These are phyloP conservation scores for Vanrija sp. DNA, from an alignment of 1,284 basidiomycete species.

Conservation along the genomic window DNA sequence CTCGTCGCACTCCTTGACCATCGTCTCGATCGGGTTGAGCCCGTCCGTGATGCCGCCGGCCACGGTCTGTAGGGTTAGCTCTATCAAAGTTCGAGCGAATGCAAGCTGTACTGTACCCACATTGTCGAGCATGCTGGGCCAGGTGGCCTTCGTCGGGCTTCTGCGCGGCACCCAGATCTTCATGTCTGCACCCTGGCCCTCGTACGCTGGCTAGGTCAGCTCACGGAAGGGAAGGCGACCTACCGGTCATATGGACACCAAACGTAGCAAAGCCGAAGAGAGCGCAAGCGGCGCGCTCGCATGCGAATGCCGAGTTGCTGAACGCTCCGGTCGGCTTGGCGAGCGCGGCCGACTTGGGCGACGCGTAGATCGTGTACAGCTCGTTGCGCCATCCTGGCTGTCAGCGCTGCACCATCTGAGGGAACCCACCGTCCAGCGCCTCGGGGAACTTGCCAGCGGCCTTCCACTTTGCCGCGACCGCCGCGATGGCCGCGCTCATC, in stretches of 20 bases:
- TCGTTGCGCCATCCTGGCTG: conserved; percentile 75
- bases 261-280: conserved; percentile 88
- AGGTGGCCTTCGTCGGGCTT: conserved; percentile 82
- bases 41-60: conserved; percentile 63
- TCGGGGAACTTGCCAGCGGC: conserved; percentile 41
- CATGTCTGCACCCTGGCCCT: conserved; percentile 48
- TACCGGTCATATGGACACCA: conserved; percentile 49
- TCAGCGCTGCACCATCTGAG: neutral
- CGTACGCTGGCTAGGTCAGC: conserved; percentile 32
- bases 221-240: neutral
- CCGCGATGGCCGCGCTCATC: conserved; percentile 41
- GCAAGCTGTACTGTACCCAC: conserved; percentile 2
- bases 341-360: conserved; percentile 56
- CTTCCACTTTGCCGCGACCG: conserved; percentile 43
- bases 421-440: conserved; percentile 45
- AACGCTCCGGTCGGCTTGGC: conserved; percentile 47
- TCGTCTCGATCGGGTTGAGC: conserved; percentile 65
- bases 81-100: neutral
- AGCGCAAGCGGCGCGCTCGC: conserved; percentile 76
- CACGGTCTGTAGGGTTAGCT: conserved; percentile 43
- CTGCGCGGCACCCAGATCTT: conserved; percentile 85
- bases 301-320: conserved; percentile 70
- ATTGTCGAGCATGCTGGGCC: conserved; percentile 38
- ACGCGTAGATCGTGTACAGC: conserved; percentile 72
- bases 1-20: conserved; percentile 90